Evolutionary conservation across 2,329 filamentous ascomycete species (phyloP), one percentile per base, ranked within the genome.

Genomic region (Metarhizium sp.): DNA sequence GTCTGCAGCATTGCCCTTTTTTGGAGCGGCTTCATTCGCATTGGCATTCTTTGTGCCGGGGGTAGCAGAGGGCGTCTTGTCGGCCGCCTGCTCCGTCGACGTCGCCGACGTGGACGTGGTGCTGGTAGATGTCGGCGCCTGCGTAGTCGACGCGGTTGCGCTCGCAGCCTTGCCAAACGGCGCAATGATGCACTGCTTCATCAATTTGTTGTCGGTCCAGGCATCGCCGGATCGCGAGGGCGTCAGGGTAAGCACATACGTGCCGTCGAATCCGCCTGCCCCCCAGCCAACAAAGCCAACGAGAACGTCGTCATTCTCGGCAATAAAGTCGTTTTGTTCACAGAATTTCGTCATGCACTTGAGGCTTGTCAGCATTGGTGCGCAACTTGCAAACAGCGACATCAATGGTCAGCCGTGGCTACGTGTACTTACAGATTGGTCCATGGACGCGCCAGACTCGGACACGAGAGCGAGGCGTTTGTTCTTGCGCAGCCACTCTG

Each of bases 391-490:
- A 38, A 54, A 20, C 6, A 34, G 30, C 36, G 34, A 7, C 8
- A 29, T 46, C 25, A 1, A 25, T 25, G 25, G 20, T 25, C 29
- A 20, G 32, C 32, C 32, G 32, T 25, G 20, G 20, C 20, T 25
- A 3, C 3, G 3, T 34, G 7, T 1, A 53, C 71, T 60, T 64
- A 75, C 73, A 46, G 73, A 69, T 3, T 64, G 57, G 52, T 72
- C 70, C 59, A 67, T 69, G 2, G 73, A 75, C 0, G 75, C 78
- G 6, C 80, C 79, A 2, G 76, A 78, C 66, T 83, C 80, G 16
- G 73, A 78, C 18, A 81, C 64, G 10, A 83, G 64, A 4, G 74
- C 80, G 60, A 74, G 68, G 5, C 80, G 68, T 4, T 75, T 75
- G 52, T 75, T 75, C 20, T 67, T 59, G 52, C 77, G 67, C 53